Evolutionary conservation across 2,329 filamentous ascomycete genomes (phyloP).

Genomic region (Botryosphaeria dothidea): DNA sequence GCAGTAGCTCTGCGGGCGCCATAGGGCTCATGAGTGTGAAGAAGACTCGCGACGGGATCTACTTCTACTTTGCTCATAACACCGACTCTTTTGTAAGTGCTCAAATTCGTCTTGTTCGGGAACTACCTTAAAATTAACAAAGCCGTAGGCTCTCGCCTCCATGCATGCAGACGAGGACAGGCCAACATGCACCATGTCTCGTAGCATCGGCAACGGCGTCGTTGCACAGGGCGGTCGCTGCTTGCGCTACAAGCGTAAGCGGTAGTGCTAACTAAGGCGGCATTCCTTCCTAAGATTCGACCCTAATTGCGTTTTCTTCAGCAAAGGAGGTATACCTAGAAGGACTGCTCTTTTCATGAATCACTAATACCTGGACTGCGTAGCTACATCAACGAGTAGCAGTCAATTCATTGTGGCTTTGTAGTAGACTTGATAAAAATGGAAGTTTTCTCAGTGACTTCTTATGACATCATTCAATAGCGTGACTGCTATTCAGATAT

Average conservation of each 20-base stretch:
- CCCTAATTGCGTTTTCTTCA: neutral
- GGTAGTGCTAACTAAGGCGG: conserved; percentile 6
- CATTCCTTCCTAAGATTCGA: neutral
- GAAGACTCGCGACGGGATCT: conserved; percentile 72
- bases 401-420: neutral
- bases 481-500: neutral
- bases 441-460: neutral
- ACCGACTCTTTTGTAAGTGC: conserved; percentile 72
- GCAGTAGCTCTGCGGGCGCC: conserved; percentile 79
- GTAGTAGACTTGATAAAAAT: neutral
- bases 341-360: neutral
- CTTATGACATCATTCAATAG: neutral
- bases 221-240: conserved; percentile 58
- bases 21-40: conserved; percentile 92
- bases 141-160: conserved; percentile 70
- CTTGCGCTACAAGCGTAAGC: conserved; percentile 37
- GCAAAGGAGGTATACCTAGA: neutral
- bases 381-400: neutral
- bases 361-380: neutral
- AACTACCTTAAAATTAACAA: neutral
- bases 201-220: conserved; percentile 57
- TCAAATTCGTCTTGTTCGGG: neutral
- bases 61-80: conserved; percentile 93
- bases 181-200: conserved; percentile 86
- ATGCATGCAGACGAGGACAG: conserved; percentile 78